Base-by-base conservation (phyloP, 352 stramenopile genomes). In the Globisporangium sylvaticum region DNA sequence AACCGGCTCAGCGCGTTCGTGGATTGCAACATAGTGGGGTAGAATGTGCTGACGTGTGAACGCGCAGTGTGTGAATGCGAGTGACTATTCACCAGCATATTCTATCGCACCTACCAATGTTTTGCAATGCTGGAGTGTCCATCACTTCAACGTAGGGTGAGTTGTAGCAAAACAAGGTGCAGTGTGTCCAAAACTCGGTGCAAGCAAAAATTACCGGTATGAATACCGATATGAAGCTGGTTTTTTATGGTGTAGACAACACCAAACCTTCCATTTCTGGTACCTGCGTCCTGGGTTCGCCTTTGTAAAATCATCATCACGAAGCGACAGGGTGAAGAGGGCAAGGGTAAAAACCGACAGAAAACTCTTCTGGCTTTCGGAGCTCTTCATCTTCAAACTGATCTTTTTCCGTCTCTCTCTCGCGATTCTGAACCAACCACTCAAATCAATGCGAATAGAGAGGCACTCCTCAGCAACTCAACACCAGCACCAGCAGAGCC, bases 351-450 rank as follows among this genome's bases (percentile, higher is more conserved):
- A 15, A 14, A 42, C 7, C 14, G 15, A 1, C 39, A 50, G 46
- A 54, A 54, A 54, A 54, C 46, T 54, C 46, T 54, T 54, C 46
- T 54, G 46, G 46, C 46, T 54, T 25, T 12, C 14, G n/a, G 46
- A 53, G 18, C n/a, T 10, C 20, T 12, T 53, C 46, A 27, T 50
- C 20, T 15, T 22, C 42, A 48, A 32, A 10, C 31, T 12, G 42
- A 54, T 25, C n/a, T 25, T 25, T 54, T 24, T 54, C 46, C 15
- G 15, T n/a, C 39, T n/a, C 39, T 48, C 39, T 48, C 34, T 1
- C 39, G 6, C 39, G 15, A 48, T 48, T 48, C 39, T 48, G 39
- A 48, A 48, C 39, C 39, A 48, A 18, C 15, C 39, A 48, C 18
- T 48, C 14, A 37, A 37, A n/a, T n/a, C n/a, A n/a, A n/a, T n/a